These are phyloP conservation scores for Cantharellus anzutake DNA, from an alignment of 768 basidiomycete genomes.

Conservation along the genomic window DNA sequence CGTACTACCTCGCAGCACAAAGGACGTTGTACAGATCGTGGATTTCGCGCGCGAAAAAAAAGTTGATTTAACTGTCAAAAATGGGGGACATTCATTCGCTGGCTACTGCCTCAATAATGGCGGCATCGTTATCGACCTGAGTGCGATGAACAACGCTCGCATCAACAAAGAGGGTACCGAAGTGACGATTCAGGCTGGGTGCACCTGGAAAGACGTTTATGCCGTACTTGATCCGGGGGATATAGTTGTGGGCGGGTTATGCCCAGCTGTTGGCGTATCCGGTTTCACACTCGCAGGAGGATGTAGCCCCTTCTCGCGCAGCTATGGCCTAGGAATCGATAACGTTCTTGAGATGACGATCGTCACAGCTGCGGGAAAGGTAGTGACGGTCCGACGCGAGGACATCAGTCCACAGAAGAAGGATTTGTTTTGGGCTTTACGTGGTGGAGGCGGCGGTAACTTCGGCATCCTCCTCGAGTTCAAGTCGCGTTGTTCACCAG, in stretches of 20 bases:
- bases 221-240: not conserved
- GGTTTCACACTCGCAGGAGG: not conserved
- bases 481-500: not conserved
- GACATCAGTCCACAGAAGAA: constrained; percentile 1
- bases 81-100: not conserved
- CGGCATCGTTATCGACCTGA: not conserved
- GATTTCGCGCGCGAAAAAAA: not conserved
- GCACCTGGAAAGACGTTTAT: not conserved
- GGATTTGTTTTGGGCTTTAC: constrained; percentile 8
- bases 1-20: not conserved
- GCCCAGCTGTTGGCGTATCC: not conserved
- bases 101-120: not conserved
- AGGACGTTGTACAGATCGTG: not conserved
- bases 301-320: not conserved
- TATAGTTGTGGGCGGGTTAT: not conserved
- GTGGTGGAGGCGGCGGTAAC: constrained; percentile 6
- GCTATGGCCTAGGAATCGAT: constrained; percentile 3
- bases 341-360: not conserved
- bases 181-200: not conserved
- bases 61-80: not conserved
- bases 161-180: not conserved
- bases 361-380: constrained; percentile 5
- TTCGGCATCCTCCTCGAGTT: not conserved
- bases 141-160: not conserved
- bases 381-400: not conserved